phyloP scores from a whole-genome alignment of 169 alveolate genomes.

The Plasmodium inui region DNA sequence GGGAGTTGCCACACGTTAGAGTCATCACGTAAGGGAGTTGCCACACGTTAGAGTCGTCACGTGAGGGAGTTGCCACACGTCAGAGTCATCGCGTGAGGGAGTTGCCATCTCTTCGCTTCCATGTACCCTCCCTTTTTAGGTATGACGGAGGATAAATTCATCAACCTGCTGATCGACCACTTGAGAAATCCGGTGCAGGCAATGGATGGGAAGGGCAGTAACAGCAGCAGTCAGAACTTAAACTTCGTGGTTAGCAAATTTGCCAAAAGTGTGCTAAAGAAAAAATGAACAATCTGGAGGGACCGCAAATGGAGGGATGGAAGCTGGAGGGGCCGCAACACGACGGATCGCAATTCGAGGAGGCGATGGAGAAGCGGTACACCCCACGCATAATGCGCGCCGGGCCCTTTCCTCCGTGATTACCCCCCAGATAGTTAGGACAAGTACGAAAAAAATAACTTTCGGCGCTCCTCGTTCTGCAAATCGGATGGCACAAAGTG shows the following conservation, averaged over 20 bases:
- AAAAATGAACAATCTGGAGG: not conserved
- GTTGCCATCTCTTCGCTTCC: not conserved
- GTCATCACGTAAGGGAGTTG: no score
- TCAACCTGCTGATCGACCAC: constrained; percentile 55
- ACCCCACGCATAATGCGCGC: not conserved
- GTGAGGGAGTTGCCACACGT: no score
- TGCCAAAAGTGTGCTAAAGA: constrained; percentile 34
- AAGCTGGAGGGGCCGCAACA: not conserved
- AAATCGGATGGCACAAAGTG: constrained; percentile 46
- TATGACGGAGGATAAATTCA: constrained; percentile 54
- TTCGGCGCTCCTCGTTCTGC: constrained; percentile 48
- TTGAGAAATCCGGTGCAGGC: constrained; percentile 43
- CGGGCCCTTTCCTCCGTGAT: not conserved
- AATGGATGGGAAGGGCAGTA: constrained; percentile 10
- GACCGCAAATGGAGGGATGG: not conserved
- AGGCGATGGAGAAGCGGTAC: not conserved
- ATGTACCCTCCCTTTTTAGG: not conserved
- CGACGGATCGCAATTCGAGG: not conserved
- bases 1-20: no score
- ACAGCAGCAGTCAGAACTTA: constrained; percentile 17
- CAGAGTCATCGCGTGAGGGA: no score
- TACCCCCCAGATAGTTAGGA: not conserved
- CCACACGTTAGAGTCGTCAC: not conserved
- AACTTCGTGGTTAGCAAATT: constrained; percentile 20
- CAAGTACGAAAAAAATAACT: constrained; percentile 49